These are phyloP conservation scores for Ganoderma sinense DNA, from an alignment of 1,284 basidiomycete species.

Conservation along the genomic window DNA sequence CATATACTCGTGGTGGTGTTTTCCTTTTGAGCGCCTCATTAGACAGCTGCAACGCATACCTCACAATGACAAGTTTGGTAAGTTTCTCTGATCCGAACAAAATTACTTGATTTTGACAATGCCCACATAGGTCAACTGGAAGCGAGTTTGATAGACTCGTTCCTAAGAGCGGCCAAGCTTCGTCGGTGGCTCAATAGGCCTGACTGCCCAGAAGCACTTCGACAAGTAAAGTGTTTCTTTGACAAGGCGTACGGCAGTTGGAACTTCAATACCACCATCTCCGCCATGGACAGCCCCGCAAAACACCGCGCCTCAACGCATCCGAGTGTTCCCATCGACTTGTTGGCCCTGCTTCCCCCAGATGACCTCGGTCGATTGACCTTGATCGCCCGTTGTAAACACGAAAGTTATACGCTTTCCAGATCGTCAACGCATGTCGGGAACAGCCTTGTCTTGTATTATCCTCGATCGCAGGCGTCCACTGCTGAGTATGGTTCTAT, in stretches of 20 bases:
- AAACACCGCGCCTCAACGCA: neutral
- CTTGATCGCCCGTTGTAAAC: neutral
- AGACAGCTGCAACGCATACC: conserved; percentile 29
- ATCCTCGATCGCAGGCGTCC: neutral
- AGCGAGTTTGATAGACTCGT: conserved; percentile 11
- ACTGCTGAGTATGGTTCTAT: conserved; percentile 9
- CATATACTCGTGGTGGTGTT: conserved; percentile 44
- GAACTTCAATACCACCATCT: neutral
- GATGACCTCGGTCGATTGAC: neutral
- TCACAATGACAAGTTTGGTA: conserved; percentile 15
- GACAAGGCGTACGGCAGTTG: neutral
- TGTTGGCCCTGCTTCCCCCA: neutral
- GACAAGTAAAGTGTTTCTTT: conserved; percentile 1
- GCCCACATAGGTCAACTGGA: conserved; percentile 8
- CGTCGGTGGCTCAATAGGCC: conserved; percentile 9
- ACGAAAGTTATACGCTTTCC: neutral
- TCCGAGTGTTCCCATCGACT: neutral
- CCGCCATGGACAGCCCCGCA: neutral
- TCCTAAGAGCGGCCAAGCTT: conserved; percentile 5
- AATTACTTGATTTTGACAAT: neutral
- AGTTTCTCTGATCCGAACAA: neutral
- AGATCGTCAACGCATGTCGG: conserved; percentile 9
- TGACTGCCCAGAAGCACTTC: conserved; percentile 9
- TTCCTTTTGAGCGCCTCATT: conserved; percentile 44
- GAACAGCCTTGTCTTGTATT: conserved; percentile 14